phyloP scores from a whole-genome alignment of 257 asterid species.

The Gentiana straminea region DNA sequence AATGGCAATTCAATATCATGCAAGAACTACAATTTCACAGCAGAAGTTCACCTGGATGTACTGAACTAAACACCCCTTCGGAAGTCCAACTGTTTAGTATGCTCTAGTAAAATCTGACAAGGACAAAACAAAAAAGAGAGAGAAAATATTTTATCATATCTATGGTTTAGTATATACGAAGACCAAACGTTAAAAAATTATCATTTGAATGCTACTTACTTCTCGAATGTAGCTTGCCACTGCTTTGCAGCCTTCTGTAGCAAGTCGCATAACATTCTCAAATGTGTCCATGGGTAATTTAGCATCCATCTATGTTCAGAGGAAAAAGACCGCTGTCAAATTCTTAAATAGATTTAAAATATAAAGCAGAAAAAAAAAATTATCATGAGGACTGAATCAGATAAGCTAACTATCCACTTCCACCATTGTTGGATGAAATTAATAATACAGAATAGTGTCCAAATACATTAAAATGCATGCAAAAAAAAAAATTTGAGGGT shows the following conservation, averaged over 20 bases:
- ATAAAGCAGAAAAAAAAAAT: no score
- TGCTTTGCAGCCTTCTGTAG: constrained; percentile 89
- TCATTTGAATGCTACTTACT: constrained; percentile 24
- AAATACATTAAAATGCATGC: no score
- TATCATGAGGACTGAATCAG: no score
- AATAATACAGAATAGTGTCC: no score
- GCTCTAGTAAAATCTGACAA: constrained; percentile 52
- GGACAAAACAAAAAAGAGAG: constrained; percentile 9
- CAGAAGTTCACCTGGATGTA: constrained; percentile 3
- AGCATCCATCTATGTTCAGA: constrained; percentile 62
- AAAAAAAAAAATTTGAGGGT: no score
- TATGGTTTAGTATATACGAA: not conserved
- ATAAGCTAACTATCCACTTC: no score
- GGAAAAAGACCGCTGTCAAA: no score
- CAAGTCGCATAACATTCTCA: constrained; percentile 86
- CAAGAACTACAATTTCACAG: not conserved
- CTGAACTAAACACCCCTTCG: constrained; percentile 43
- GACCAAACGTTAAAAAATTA: not conserved
- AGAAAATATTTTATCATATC: not conserved
- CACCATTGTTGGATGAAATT: no score
- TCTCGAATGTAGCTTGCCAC: constrained; percentile 73
- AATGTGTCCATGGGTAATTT: constrained; percentile 74
- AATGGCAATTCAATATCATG: no score
- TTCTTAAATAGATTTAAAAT: no score
- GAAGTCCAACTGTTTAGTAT: constrained; percentile 64